Base-by-base conservation (phyloP, 768 basidiomycete genomes). In the Amanita rubescens region DNA sequence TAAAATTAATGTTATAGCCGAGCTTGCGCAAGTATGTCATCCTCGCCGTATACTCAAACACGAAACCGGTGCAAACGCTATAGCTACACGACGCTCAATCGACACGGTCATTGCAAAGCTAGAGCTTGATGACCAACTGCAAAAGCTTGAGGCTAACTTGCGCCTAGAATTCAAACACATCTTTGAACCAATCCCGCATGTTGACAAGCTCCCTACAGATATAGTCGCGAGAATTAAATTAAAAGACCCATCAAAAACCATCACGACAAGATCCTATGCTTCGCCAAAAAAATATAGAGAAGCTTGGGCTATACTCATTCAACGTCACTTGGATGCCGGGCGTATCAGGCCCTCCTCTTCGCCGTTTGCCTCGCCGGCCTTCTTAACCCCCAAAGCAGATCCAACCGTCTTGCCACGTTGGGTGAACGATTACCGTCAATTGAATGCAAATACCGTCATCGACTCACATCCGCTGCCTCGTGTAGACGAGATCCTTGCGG, bases 321-420 rank as follows among this genome's bases (percentile, higher is more conserved):
- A 73, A 0, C 53, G 61, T 6, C 68, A 72, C 37, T 34, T 70
- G 0, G 61, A 55, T 0, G 62, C 67, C 0, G 68, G 74, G 0
- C 58, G 63, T 0, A 63, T 76, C 0, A 52, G 62, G 0, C 65
- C 65, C 0, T 72, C 68, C 0, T 50, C 48, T 1, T 67, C 66
- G 0, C 46, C 49, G 3, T 67, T 62, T 52, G 62, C 67, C 0
- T 76, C 67, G 0, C 73, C 70, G 0, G 63, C 66, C 0, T 75
- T 74, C 48, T 61, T 75, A 2, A 66, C 75, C 1, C 69, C 63
- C 0, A 71, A 69, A 49, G 14, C 60, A 0, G 65, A 70, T 42
- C 52, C 55, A 0, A 57, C 60, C 0, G 68, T 57, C 0, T 24
- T 68, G 12, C 71, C 65, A 0, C 59, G 62, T 0, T 71, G 67